These are phyloP conservation scores for Verbascum thapsus DNA, from an alignment of 257 asterid species.

Conservation along the genomic window DNA sequence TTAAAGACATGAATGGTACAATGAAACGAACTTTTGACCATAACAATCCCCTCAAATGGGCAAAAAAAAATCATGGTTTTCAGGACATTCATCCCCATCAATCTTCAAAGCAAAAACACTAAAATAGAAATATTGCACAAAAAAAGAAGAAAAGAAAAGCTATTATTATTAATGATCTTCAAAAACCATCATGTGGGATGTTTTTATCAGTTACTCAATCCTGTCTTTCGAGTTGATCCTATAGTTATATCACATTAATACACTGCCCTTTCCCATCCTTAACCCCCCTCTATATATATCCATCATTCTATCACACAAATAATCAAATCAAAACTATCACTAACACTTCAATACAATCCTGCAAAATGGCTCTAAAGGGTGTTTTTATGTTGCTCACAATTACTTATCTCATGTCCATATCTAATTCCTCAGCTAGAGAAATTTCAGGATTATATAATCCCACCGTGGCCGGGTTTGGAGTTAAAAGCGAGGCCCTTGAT, in stretches of 20 bases:
- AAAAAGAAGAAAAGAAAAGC: background rate
- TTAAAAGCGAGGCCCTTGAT: constrained; percentile 25
- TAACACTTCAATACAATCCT: background rate
- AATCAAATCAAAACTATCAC: background rate
- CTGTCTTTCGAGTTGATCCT: constrained; percentile 15
- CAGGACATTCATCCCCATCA: constrained; percentile 28
- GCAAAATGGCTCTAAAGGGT: constrained; percentile 24
- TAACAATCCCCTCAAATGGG: background rate
- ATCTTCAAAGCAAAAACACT: background rate
- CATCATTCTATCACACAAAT: background rate
- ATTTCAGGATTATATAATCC: background rate
- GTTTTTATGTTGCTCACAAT: constrained; percentile 28
- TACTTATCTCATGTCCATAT: constrained; percentile 24
- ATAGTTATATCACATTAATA: constrained; percentile 8
- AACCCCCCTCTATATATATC: constrained; percentile 27
- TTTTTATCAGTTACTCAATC: background rate
- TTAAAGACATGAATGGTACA: background rate
- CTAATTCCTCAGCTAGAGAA: constrained; percentile 16
- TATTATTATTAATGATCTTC: background rate
- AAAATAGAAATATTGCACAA: background rate
- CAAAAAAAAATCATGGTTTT: constrained; percentile 13
- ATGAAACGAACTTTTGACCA: constrained; percentile 7
- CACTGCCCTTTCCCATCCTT: constrained; percentile 25
- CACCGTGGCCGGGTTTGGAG: background rate
- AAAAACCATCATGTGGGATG: constrained; percentile 19